Evolutionary conservation across 106 monocot species (phyloP), one percentile per base, ranked within the genome.

Genomic region (Hemerocallis citrina): DNA sequence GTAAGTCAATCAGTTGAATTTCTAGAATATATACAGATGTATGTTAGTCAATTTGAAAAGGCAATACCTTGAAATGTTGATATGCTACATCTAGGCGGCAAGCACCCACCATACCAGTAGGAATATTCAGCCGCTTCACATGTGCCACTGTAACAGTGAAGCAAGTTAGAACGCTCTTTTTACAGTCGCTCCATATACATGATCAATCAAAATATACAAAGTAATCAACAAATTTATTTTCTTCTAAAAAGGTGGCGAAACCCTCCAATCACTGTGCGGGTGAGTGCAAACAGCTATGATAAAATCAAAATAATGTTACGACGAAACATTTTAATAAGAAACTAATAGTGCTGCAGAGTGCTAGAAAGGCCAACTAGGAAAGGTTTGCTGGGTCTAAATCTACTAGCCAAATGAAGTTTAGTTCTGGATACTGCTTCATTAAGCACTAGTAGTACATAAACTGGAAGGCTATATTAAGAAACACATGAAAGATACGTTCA

Each of bases 71-170:
- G 75, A 88, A 92, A 76, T 91, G 84, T 59, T 80, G 79, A 69
- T 88, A 92, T 34, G 98, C 98, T 30, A 88, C 77, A 75, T 98
- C 98, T 57, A 98, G 98, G 28, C 88, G 84, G 67, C 91, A 92
- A 79, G 88, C 79, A 66, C 98, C 98, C 52, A 98, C 91, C 75
- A 85, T 82, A 13, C 92, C 98, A 58, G 79, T 77, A 36, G 88
- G 85, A 75, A 92, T 62, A 67, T 98, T 88, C 54, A 92, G 67
- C 40, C 59, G 57, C 59, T 82, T 98, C 17, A 92, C 98, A 82
- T 98, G 79, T 25, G 88, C 34, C 61, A 80, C 98, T 98, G 55
- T 16, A 37, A 25, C n/a, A 61, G 21, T 5, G 6, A 61, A 61
- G 11, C 7, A 40, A 43, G 52, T 56, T 46, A 74, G 34, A 31